Percentiles rank a stretch among this genome's conserved stretches.
Evolutionary conservation across 306 rosid species (phyloP).

Genomic region (Prunus armeniaca): DNA sequence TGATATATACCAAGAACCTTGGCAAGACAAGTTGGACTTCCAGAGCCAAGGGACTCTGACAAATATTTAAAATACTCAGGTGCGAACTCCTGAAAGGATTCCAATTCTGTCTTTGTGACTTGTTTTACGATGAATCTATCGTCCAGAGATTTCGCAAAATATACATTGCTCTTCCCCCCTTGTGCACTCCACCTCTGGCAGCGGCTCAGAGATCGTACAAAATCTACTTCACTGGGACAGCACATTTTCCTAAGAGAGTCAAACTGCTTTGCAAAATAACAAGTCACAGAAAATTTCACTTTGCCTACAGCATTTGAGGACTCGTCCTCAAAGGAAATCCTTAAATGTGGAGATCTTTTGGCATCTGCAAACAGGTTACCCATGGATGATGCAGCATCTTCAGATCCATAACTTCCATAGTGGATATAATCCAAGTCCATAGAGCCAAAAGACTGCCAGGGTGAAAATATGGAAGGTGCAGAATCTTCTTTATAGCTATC

Average conservation of each 20-base stretch:
- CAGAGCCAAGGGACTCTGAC: conserved; percentile 54
- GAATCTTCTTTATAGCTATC: conserved; percentile 56
- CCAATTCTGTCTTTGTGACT: conserved; percentile 90
- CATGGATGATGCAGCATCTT: conserved; percentile 65
- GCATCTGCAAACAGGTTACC: conserved; percentile 60
- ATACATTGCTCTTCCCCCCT: conserved; percentile 98
- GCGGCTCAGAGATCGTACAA: conserved; percentile 86
- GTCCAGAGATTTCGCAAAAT: conserved; percentile 92
- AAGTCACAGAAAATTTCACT: conserved; percentile 87
- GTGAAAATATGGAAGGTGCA: conserved; percentile 54
- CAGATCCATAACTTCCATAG: conserved; percentile 71
- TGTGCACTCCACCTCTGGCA: conserved; percentile 92
- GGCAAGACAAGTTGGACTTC: conserved; percentile 98
- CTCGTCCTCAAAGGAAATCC: conserved; percentile 76
- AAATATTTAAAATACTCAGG: conserved; percentile 82
- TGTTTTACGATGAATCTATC: conserved; percentile 92
- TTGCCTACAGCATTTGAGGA: conserved; percentile 58
- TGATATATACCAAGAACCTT: conserved; percentile 92
- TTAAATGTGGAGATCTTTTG: conserved; percentile 69
- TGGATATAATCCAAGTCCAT: conserved; percentile 74
- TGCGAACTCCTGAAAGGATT: conserved; percentile 86
- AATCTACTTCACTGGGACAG: conserved; percentile 83
- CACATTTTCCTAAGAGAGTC: conserved; percentile 82
- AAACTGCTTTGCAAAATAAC: conserved; percentile 87
- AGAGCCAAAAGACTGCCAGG: conserved; percentile 72